A percentile compares a stretch with the other conserved stretches of the same genome.
These are phyloP conservation scores for Amauroascus verrucosus DNA, from an alignment of 2,329 filamentous ascomycete genomes.

Conservation along the genomic window DNA sequence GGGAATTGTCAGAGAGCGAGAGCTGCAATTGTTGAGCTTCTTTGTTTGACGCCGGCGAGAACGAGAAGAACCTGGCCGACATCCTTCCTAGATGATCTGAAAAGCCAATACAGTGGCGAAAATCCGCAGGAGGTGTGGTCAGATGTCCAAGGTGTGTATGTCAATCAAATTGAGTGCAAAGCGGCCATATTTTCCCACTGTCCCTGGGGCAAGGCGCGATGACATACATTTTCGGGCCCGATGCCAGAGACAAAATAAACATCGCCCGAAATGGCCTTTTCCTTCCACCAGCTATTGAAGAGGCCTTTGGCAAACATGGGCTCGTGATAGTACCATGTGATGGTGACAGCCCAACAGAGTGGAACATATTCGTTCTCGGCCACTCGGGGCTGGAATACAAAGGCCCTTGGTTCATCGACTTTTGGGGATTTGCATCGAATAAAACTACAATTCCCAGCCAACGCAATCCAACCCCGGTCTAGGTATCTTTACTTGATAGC, in stretches of 20 bases:
- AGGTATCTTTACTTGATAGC: no score
- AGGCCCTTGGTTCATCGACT: no score
- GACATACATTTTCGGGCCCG: constrained; percentile 13
- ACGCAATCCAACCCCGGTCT: not conserved
- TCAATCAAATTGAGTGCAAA: not conserved
- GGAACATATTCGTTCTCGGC: not conserved
- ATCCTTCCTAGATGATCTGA: not conserved
- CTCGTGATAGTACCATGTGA: constrained; percentile 1
- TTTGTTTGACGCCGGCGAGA: not conserved
- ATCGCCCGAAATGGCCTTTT: constrained; percentile 12
- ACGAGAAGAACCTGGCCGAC: not conserved
- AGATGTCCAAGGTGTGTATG: not conserved
- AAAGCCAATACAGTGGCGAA: not conserved
- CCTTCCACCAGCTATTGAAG: not conserved
- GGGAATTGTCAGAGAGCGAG: not conserved
- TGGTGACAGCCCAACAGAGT: not conserved
- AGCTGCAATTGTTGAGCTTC: not conserved
- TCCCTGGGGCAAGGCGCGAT: constrained; percentile 7
- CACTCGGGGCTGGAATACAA: no score
- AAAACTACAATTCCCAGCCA: not conserved
- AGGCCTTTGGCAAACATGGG: constrained; percentile 4
- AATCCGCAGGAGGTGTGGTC: not conserved
- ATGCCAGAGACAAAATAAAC: constrained; percentile 12
- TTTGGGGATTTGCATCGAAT: not conserved
- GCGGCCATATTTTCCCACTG: constrained; percentile 14